Evolutionary conservation across 768 basidiomycete genomes (phyloP).

Genomic region (Tremella yokohamensis): DNA sequence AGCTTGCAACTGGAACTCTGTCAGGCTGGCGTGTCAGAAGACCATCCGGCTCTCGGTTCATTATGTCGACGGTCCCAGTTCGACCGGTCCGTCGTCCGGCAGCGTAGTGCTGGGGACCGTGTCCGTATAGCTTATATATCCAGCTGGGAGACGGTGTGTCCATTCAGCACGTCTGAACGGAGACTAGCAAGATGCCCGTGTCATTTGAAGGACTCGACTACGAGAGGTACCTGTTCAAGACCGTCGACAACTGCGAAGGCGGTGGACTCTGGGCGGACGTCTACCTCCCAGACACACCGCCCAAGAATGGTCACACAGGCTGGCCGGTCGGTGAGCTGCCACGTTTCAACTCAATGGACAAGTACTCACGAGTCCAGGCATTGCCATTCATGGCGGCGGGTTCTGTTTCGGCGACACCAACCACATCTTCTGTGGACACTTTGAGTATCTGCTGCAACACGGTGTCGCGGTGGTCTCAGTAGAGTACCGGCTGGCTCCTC

Average conservation of each 20-base stretch:
- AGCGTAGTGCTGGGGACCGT: no score
- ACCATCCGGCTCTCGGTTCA: no score
- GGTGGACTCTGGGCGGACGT: conserved; percentile 1
- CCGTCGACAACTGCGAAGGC: background rate
- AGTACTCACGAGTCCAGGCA: background rate
- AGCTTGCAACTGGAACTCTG: no score
- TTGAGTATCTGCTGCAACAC: conserved; percentile 2
- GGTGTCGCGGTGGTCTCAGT: background rate
- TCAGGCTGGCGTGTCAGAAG: no score
- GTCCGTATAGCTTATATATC: no score
- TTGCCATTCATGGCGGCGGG: background rate
- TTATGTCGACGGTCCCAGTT: no score
- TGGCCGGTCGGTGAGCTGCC: conserved; percentile 1
- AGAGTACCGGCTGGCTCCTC: conserved; percentile 4
- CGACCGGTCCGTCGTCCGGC: no score
- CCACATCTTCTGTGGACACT: conserved; percentile 3
- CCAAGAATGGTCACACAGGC: background rate
- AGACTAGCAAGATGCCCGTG: conserved; percentile 1
- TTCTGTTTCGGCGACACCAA: conserved; percentile 1
- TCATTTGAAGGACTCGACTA: conserved; percentile 6
- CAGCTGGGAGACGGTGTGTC: no score
- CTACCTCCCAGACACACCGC: background rate
- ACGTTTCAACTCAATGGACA: background rate
- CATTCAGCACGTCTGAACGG: no score
- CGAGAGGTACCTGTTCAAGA: background rate